A percentile compares a stretch with the other conserved stretches of the same genome.
phyloP scores from a whole-genome alignment of 345 rosid species.

The Arabidopsis arenosa region DNA sequence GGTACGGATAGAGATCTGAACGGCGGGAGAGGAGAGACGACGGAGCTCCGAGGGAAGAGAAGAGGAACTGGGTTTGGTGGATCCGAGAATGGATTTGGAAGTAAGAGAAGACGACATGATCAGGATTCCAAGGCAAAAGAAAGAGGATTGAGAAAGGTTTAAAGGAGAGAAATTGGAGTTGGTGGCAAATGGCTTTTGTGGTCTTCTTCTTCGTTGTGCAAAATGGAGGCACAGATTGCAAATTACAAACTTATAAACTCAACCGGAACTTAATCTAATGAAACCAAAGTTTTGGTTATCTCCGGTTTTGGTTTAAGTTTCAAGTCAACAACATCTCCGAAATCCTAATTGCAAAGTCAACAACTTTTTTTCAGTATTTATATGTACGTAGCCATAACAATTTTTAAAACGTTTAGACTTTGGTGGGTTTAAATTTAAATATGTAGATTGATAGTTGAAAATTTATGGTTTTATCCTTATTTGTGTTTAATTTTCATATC shows the following conservation, averaged over 20 bases:
- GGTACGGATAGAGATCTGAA: slow-evolving; percentile 55
- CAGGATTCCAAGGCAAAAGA: slow-evolving; percentile 8
- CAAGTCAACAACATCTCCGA: not conserved
- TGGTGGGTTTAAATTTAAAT: no score
- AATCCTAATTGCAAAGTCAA: no score
- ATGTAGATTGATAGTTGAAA: no score
- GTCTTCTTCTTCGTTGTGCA: slow-evolving; percentile 27
- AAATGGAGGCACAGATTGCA: slow-evolving; percentile 19
- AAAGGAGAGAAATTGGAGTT: not conserved
- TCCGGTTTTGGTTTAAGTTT: slow-evolving; percentile 15
- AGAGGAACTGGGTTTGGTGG: slow-evolving; percentile 47
- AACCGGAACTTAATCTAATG: not conserved
- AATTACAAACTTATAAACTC: not conserved
- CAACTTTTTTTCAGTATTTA: no score
- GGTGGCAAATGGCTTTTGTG: slow-evolving; percentile 5
- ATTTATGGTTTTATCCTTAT: no score
- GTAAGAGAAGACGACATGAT: slow-evolving; percentile 66
- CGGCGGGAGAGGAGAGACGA: slow-evolving; percentile 48
- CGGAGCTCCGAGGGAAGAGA: slow-evolving; percentile 56
- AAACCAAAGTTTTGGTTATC: not conserved
- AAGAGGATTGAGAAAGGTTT: slow-evolving; percentile 33
- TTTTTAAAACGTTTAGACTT: no score
- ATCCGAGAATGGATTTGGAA: slow-evolving; percentile 56
- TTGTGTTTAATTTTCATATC: no score
- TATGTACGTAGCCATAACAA: no score